Percentiles rank a stretch among this genome's conserved stretches.
Conservation (phyloP, 1,284 basidiomycete species). For the Phellopilus nigrolimitatus region DNA sequence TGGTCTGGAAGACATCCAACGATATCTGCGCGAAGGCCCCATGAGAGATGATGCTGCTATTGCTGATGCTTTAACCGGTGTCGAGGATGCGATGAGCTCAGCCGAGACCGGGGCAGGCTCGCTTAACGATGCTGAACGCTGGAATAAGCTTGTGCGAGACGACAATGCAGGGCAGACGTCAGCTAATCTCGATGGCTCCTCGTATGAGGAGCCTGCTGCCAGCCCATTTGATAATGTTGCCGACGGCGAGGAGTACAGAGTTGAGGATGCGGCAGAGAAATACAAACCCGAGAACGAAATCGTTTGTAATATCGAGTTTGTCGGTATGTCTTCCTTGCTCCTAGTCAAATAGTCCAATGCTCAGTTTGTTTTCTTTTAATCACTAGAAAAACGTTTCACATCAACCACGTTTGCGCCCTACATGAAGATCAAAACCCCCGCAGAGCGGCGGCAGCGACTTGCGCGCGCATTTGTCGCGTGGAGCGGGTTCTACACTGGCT, state of each 20-base stretch:
- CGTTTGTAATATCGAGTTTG: background rate
- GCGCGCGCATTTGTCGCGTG: slow-evolving; percentile 3
- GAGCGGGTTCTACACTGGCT: slow-evolving; percentile 15
- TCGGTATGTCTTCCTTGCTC: background rate
- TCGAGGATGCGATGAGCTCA: background rate
- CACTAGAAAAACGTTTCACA: background rate
- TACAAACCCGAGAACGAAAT: background rate
- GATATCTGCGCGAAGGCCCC: background rate
- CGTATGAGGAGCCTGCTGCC: too few relatives aligned
- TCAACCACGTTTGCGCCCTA: background rate
- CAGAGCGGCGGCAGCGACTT: background rate
- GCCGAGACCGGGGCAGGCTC: too few relatives aligned
- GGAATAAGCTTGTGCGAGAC: too few relatives aligned
- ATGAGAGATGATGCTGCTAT: background rate
- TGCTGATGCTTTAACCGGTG: background rate
- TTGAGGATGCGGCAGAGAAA: too few relatives aligned
- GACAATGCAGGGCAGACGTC: too few relatives aligned
- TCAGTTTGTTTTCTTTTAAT: background rate
- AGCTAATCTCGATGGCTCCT: too few relatives aligned
- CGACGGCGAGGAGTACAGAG: too few relatives aligned
- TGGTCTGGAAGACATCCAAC: slow-evolving; percentile 8
- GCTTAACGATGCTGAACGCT: too few relatives aligned
- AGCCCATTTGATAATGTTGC: too few relatives aligned
- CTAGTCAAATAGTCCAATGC: too few relatives aligned
- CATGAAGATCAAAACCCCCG: background rate